These are phyloP conservation scores for Tricholoma sp. DNA, from an alignment of 768 basidiomycete genomes.

Conservation along the genomic window DNA sequence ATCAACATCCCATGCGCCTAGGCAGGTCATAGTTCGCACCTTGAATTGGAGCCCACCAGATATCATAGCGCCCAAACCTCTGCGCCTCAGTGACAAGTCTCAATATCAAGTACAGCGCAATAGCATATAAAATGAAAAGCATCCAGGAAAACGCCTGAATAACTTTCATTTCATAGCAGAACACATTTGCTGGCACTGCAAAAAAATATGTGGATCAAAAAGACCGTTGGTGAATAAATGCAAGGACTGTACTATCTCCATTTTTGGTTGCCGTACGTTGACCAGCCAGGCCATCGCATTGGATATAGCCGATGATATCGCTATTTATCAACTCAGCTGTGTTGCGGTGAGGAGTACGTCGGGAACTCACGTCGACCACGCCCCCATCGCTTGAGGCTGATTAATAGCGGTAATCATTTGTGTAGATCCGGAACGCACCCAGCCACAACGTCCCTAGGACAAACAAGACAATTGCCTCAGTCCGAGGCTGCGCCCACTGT, in stretches of 20 bases:
- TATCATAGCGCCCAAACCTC: conserved; percentile 44
- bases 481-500: conserved; percentile 64
- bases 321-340: conserved; percentile 26
- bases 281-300: conserved; percentile 50
- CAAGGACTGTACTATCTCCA: conserved; percentile 43
- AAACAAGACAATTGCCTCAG: conserved; percentile 53
- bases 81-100: conserved; percentile 52
- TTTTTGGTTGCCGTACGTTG: conserved; percentile 43
- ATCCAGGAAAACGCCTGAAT: conserved; percentile 78
- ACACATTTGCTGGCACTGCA: conserved; percentile 50
- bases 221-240: background rate
- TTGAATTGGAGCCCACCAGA: conserved; percentile 57
- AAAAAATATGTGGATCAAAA: conserved; percentile 1
- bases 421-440: conserved; percentile 35
- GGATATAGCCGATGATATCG: conserved; percentile 61
- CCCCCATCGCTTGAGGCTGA: conserved; percentile 53
- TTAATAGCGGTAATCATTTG: conserved; percentile 6
- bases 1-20: background rate
- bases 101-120: conserved; percentile 53
- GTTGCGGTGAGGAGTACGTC: background rate
- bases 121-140: conserved; percentile 43
- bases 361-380: conserved; percentile 62
- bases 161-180: conserved; percentile 78
- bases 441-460: conserved; percentile 65
- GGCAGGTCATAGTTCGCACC: conserved; percentile 23